Conservation (phyloP, 2,329 filamentous ascomycete species). For the Paradendryphiella salina region DNA sequence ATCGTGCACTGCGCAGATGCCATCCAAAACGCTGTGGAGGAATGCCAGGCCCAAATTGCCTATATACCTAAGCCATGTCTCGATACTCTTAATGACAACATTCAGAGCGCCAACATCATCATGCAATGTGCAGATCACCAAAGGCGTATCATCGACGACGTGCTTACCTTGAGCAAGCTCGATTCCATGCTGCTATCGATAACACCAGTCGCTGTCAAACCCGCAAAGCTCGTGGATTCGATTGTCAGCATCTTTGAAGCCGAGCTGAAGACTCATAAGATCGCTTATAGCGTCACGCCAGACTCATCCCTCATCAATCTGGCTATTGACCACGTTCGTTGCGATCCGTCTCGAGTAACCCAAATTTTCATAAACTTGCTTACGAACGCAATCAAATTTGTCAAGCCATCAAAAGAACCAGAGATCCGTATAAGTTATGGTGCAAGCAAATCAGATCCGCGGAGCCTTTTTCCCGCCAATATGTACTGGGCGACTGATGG, state of each 20-base stretch:
- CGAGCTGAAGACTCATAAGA: slow-evolving; percentile 42
- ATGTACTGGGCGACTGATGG: slow-evolving; percentile 40
- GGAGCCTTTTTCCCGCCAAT: slow-evolving; percentile 28
- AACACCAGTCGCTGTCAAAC: slow-evolving; percentile 47
- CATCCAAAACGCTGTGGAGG: slow-evolving; percentile 45
- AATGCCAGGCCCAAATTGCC: slow-evolving; percentile 25
- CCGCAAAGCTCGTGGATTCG: slow-evolving; percentile 42
- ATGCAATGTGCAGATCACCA: slow-evolving; percentile 53
- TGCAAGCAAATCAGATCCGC: slow-evolving; percentile 32
- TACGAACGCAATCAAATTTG: slow-evolving; percentile 56
- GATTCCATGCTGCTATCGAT: slow-evolving; percentile 52
- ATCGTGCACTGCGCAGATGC: slow-evolving; percentile 53
- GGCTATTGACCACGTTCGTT: slow-evolving; percentile 45
- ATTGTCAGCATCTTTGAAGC: slow-evolving; percentile 47
- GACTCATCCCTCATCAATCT: slow-evolving; percentile 46
- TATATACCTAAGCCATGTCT: slow-evolving; percentile 32
- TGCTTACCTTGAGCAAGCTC: slow-evolving; percentile 52
- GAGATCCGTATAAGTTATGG: slow-evolving; percentile 47
- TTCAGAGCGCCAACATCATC: slow-evolving; percentile 49
- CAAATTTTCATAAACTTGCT: slow-evolving; percentile 82
- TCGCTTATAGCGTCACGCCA: slow-evolving; percentile 36
- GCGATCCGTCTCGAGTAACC: slow-evolving; percentile 51
- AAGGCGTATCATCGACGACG: slow-evolving; percentile 54
- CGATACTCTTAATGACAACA: slow-evolving; percentile 35
- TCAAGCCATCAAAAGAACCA: slow-evolving; percentile 42